Percentiles rank a stretch among this genome's conserved stretches.
These are phyloP conservation scores for Aspergillus awamori DNA, from an alignment of 2,329 filamentous ascomycete genomes.

Conservation along the genomic window DNA sequence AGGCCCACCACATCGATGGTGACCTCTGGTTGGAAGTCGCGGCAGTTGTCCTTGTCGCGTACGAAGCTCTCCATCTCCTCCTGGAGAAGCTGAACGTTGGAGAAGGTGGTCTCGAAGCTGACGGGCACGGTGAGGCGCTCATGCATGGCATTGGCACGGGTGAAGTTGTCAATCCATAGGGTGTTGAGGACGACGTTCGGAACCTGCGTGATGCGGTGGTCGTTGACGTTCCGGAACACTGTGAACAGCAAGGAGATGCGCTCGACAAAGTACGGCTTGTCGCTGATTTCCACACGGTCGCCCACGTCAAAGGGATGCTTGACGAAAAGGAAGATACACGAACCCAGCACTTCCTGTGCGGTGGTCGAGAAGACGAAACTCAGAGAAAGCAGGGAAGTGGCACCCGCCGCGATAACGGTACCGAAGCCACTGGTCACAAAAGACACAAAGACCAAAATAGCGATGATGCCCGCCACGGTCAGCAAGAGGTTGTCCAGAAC, in stretches of 20 bases:
- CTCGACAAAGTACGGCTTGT: constrained; percentile 76
- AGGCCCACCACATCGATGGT: constrained; percentile 77
- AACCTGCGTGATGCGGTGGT: constrained; percentile 77
- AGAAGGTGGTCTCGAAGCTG: constrained; percentile 82
- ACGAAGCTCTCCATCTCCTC: constrained; percentile 86
- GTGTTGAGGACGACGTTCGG: constrained; percentile 92
- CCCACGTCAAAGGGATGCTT: constrained; percentile 98
- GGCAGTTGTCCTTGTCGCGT: constrained; percentile 76
- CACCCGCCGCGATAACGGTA: constrained; percentile 83
- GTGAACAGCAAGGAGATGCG: constrained; percentile 93
- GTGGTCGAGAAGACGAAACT: constrained; percentile 95
- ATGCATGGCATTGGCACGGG: constrained; percentile 87
- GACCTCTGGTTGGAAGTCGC: constrained; percentile 88
- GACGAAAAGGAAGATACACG: constrained; percentile 97
- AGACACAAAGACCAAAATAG: constrained; percentile 83
- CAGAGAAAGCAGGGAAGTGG: constrained; percentile 88
- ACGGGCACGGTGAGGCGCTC: constrained; percentile 80
- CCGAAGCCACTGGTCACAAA: constrained; percentile 88
- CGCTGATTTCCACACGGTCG: constrained; percentile 81
- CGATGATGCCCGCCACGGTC: constrained; percentile 76
- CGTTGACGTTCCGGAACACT: constrained; percentile 81
- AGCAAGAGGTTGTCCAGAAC: constrained; percentile 86
- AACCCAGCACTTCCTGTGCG: constrained; percentile 92
- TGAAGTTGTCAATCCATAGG: constrained; percentile 93
- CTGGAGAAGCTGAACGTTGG: constrained; percentile 84